These are phyloP conservation scores for Ophiostoma ulmi DNA, from an alignment of 2,329 filamentous ascomycete species.

Conservation along the genomic window DNA sequence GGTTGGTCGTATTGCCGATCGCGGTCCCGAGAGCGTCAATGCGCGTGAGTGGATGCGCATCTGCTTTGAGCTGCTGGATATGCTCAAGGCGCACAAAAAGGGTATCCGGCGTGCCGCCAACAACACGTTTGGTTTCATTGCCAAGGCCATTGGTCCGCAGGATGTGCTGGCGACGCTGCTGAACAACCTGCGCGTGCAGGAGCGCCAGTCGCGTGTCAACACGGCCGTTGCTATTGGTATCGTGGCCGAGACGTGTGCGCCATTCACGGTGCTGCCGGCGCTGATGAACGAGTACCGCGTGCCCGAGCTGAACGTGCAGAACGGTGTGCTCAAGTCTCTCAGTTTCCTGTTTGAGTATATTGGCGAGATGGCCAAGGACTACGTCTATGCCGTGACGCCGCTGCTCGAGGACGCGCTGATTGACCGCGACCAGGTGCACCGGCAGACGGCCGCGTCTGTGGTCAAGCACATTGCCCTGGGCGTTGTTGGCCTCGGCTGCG, in stretches of 20 bases:
- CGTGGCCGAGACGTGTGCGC: constrained; percentile 94
- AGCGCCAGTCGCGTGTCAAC: constrained; percentile 96
- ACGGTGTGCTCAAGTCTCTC: constrained; percentile 93
- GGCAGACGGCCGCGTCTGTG: constrained; percentile 91
- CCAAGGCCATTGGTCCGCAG: constrained; percentile 96
- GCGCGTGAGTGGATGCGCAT: constrained; percentile 99
- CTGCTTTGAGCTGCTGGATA: constrained; percentile 96
- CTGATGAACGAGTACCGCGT: constrained; percentile 99
- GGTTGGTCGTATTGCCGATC: constrained; percentile 94
- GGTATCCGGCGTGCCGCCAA: constrained; percentile 96
- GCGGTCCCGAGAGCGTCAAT: constrained; percentile 92
- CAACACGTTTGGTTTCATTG: constrained; percentile 99
- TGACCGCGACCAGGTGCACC: constrained; percentile 95
- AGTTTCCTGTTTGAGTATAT: constrained; percentile 99
- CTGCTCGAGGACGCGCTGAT: constrained; percentile 94
- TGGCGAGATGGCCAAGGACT: constrained; percentile 99
- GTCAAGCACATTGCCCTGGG: constrained; percentile 97
- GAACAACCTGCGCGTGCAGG: constrained; percentile 94
- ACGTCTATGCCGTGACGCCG: constrained; percentile 95
- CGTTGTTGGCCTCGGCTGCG: constrained; percentile 94
- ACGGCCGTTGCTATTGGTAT: constrained; percentile 98
- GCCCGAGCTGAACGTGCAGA: constrained; percentile 96
- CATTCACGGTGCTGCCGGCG: constrained; percentile 96
- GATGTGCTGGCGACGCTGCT: constrained; percentile 93
- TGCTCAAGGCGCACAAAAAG: constrained; percentile 99